phyloP scores from a whole-genome alignment of 768 basidiomycete genomes.

The Termitomyces sp. region DNA sequence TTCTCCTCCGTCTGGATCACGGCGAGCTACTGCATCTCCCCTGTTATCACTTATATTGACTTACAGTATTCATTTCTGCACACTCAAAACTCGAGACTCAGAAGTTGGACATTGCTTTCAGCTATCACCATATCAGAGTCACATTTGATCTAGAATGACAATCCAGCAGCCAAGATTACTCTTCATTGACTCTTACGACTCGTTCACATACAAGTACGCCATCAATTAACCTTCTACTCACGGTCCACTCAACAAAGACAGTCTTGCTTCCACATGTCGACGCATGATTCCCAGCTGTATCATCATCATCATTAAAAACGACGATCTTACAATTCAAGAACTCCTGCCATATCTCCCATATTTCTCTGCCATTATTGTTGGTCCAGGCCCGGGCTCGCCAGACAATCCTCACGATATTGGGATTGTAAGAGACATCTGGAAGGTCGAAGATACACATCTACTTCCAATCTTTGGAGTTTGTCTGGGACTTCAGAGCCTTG shows the following conservation, averaged over 20 bases:
- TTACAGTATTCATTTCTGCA: background rate
- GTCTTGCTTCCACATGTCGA: constrained; percentile 71
- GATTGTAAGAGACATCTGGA: constrained; percentile 70
- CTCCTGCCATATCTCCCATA: constrained; percentile 51
- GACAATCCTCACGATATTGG: constrained; percentile 60
- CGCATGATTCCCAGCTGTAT: constrained; percentile 56
- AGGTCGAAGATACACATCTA: constrained; percentile 42
- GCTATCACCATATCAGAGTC: background rate
- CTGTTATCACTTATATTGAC: background rate
- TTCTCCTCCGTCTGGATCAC: background rate
- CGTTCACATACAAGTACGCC: constrained; percentile 83
- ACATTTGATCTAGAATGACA: constrained; percentile 23
- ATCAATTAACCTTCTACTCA: background rate
- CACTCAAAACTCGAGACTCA: background rate
- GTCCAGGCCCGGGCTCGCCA: constrained; percentile 82
- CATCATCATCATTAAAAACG: constrained; percentile 74
- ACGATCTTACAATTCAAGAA: constrained; percentile 46
- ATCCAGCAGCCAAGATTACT: constrained; percentile 50
- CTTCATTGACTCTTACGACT: constrained; percentile 82
- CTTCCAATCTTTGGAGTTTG: constrained; percentile 83
- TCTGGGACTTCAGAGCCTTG: constrained; percentile 77
- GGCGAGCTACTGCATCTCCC: background rate
- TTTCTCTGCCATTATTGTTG: constrained; percentile 71
- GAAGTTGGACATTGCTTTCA: background rate
- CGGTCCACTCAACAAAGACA: constrained; percentile 21